Conservation (phyloP, 257 asterid species). For the Solanum bulbocastanum region DNA sequence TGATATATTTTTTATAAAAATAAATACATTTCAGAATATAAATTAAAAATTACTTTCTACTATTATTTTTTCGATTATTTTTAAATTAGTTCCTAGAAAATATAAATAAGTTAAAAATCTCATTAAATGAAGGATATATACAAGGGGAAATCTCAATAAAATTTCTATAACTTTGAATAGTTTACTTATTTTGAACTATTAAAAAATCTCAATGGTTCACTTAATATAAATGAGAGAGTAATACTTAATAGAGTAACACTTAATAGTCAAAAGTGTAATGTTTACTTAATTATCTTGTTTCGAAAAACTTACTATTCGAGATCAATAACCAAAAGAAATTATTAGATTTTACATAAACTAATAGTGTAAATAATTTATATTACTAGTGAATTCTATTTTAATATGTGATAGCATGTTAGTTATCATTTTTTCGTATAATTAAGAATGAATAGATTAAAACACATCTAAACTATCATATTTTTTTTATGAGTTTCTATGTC, state of each 20-base stretch:
- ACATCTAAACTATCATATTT: no score
- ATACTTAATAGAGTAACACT: background rate
- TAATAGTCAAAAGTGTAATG: background rate
- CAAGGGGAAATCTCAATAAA: no score
- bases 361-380: no score
- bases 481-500: background rate
- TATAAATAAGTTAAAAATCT: background rate
- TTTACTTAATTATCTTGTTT: background rate
- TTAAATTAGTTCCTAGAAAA: background rate
- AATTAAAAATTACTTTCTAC: no score
- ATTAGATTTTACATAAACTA: no score
- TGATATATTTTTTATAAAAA: no score
- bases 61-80: no score
- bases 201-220: background rate
- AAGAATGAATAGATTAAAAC: background rate
- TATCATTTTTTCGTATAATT: background rate
- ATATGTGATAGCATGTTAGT: background rate
- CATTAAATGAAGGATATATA: background rate
- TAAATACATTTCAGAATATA: background rate
- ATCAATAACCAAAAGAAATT: no score
- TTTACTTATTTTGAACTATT: no score
- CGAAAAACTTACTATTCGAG: background rate
- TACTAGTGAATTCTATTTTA: background rate
- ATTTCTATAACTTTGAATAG: no score
- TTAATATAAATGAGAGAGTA: background rate